Conservation (phyloP, 148 eudicot genomes). For the Rhododendron henanense region DNA sequence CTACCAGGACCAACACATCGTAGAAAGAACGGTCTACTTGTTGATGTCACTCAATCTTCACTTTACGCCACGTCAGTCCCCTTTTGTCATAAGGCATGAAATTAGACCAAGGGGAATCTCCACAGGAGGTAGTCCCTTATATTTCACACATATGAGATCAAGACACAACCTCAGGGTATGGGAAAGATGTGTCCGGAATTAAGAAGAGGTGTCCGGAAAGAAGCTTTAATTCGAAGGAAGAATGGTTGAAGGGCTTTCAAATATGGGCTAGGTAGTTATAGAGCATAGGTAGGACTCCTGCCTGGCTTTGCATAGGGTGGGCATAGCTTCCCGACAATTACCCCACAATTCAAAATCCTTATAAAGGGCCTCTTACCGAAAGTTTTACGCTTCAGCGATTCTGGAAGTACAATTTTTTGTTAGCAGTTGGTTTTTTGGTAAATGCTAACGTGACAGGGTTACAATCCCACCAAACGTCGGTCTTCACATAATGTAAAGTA, state of each 20-base stretch:
- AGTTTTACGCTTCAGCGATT: not conserved
- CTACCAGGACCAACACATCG: not conserved
- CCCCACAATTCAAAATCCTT: not conserved
- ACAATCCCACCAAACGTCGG: not conserved
- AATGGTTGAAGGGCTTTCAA: not conserved
- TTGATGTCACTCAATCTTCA: not conserved
- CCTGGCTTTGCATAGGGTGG: not conserved
- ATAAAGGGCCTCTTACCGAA: not conserved
- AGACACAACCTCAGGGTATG: no score
- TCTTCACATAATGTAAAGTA: not conserved
- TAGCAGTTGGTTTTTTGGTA: not conserved
- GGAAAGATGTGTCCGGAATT: no score
- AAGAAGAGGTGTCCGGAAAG: not conserved
- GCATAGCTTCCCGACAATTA: not conserved
- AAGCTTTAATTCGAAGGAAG: not conserved
- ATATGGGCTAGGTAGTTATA: not conserved
- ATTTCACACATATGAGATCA: not conserved
- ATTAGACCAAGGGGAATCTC: not conserved
- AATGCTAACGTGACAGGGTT: not conserved
- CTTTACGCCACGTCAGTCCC: not conserved
- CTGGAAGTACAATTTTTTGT: not conserved
- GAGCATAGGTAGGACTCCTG: not conserved
- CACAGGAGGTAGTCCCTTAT: not conserved
- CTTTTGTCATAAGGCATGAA: not conserved
- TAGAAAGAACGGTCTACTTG: not conserved